Percentiles rank a stretch among this genome's conserved stretches.
Conservation (phyloP, 1,284 basidiomycete genomes). For the Austropuccinia psidii region DNA sequence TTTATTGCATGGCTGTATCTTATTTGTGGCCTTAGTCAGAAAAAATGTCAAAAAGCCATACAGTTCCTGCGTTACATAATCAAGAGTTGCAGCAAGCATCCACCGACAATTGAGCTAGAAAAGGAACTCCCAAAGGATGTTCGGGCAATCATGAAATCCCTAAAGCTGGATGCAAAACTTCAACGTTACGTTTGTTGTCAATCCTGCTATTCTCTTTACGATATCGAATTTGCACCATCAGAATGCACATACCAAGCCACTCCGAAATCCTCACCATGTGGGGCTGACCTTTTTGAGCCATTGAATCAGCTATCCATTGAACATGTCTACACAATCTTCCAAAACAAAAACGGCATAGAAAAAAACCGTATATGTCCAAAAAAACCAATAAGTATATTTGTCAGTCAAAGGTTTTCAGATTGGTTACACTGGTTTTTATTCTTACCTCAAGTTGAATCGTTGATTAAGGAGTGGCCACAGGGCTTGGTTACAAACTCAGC, state of each 20-base stretch:
- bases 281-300: not conserved
- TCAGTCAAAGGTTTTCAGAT: not conserved
- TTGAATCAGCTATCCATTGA: not conserved
- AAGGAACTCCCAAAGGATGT: not conserved
- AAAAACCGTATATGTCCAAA: no score
- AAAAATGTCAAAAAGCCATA: not conserved
- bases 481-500: no score
- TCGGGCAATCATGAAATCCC: not conserved
- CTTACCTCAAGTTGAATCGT: not conserved
- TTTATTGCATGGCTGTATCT: slow-evolving; percentile 15
- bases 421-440: slow-evolving; percentile 15
- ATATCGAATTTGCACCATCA: not conserved
- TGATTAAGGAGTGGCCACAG: not conserved
- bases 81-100: not conserved
- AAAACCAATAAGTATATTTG: not conserved
- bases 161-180: not conserved
- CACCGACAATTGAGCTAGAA: not conserved
- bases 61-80: not conserved
- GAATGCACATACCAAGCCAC: not conserved
- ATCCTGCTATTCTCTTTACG: slow-evolving; percentile 1
- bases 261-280: not conserved
- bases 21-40: slow-evolving; percentile 25
- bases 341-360: not conserved
- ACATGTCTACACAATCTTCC: no score
- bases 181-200: not conserved